Evolutionary conservation across 306 rosid species (phyloP).

Genomic region (Medicago arabica): DNA sequence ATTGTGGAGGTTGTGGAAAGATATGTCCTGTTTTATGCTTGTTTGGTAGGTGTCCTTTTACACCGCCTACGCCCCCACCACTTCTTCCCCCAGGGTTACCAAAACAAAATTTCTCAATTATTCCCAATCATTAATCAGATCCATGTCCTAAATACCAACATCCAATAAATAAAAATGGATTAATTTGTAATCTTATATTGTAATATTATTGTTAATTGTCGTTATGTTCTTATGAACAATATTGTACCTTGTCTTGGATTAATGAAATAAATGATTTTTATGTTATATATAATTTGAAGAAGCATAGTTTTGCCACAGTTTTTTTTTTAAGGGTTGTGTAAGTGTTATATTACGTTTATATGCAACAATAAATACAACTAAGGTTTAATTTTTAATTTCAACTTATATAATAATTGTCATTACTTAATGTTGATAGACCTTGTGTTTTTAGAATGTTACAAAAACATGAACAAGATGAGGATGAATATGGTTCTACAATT

Average conservation of each 20-base stretch:
- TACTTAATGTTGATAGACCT: too few relatives aligned
- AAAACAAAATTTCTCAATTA: not conserved
- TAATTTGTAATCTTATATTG: not conserved
- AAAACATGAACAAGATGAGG: too few relatives aligned
- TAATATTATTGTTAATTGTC: not conserved
- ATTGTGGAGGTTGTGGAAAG: slow-evolving; percentile 72
- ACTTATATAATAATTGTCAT: too few relatives aligned
- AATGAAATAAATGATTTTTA: not conserved
- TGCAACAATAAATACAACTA: too few relatives aligned
- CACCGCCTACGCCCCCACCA: not conserved
- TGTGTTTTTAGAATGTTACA: too few relatives aligned
- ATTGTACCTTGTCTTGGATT: not conserved
- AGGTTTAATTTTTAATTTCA: too few relatives aligned
- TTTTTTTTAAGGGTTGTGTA: too few relatives aligned
- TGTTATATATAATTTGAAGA: too few relatives aligned
- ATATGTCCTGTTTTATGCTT: slow-evolving; percentile 55
- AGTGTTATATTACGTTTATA: too few relatives aligned
- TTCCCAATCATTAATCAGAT: not conserved
- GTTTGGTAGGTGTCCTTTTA: slow-evolving; percentile 57
- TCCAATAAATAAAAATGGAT: not conserved
- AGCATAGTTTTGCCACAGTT: too few relatives aligned
- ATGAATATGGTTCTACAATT: too few relatives aligned
- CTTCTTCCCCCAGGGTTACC: not conserved
- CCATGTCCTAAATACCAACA: not conserved
- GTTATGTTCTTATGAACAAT: not conserved